A percentile compares a stretch with the other conserved stretches of the same genome.
Conservation (phyloP, 2,329 filamentous ascomycete genomes). For the Albophoma yamanashiensis region DNA sequence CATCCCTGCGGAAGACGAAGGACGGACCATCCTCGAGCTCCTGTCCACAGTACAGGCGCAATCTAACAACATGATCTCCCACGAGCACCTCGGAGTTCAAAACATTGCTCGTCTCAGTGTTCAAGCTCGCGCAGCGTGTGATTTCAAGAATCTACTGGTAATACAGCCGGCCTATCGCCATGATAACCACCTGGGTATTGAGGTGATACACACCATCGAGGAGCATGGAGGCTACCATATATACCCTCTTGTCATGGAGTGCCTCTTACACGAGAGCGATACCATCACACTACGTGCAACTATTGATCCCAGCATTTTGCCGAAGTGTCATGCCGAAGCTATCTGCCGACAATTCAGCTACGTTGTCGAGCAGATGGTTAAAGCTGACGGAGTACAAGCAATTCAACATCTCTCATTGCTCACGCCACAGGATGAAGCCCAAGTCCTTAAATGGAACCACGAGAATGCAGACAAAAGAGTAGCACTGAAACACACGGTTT, state of each 20-base stretch:
- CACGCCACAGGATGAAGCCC: not conserved
- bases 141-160: constrained; percentile 4
- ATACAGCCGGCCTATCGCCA: constrained; percentile 1
- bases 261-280: not conserved
- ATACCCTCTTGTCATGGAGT: constrained; percentile 2
- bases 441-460: not conserved
- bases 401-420: not conserved
- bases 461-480: no score
- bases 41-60: not conserved
- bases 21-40: not conserved
- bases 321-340: not conserved
- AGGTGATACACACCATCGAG: not conserved
- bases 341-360: not conserved
- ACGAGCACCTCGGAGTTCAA: constrained; percentile 4
- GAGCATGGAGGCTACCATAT: not conserved
- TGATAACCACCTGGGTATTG: not conserved
- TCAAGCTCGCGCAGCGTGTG: not conserved
- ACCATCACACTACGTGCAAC: not conserved
- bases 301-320: not conserved
- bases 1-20: not conserved
- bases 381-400: not conserved
- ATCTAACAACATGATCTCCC: constrained; percentile 1
- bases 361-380: not conserved
- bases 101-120: constrained; percentile 1
- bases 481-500: not conserved